phyloP scores from a whole-genome alignment of 2,329 filamentous ascomycete species.

The Fusarium burgessii region DNA sequence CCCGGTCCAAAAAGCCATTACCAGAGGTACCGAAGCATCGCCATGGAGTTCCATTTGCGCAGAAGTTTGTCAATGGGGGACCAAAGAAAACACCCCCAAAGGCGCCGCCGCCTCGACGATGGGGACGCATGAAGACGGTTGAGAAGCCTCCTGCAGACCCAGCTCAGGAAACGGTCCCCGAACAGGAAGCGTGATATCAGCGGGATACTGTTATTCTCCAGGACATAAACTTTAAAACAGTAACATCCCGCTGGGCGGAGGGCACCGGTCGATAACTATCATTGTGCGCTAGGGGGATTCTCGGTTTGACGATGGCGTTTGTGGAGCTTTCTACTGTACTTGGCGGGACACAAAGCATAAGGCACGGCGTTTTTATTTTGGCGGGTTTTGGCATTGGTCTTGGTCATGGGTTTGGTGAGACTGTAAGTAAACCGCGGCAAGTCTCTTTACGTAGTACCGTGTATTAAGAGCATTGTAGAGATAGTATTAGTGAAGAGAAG shows the following conservation, averaged over 20 bases:
- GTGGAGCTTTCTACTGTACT: constrained; percentile 36
- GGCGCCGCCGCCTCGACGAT: constrained; percentile 60
- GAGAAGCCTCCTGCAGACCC: constrained; percentile 49
- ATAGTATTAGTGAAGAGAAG: constrained; percentile 15
- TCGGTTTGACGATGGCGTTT: constrained; percentile 37
- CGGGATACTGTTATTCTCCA: background rate
- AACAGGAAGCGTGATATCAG: constrained; percentile 23
- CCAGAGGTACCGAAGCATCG: constrained; percentile 69
- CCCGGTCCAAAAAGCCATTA: constrained; percentile 60
- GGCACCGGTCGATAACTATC: constrained; percentile 10
- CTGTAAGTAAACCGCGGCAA: constrained; percentile 19
- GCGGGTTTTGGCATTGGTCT: constrained; percentile 4
- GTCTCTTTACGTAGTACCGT: constrained; percentile 9
- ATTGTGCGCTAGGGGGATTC: constrained; percentile 14
- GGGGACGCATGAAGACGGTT: constrained; percentile 56
- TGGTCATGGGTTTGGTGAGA: constrained; percentile 17
- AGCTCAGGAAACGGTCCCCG: constrained; percentile 38
- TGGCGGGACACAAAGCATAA: constrained; percentile 38
- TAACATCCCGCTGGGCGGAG: constrained; percentile 12
- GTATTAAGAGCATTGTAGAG: constrained; percentile 6
- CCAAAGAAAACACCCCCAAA: constrained; percentile 59
- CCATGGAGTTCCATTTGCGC: constrained; percentile 62
- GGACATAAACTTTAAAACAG: constrained; percentile 7
- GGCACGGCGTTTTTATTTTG: constrained; percentile 34
- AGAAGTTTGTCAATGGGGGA: constrained; percentile 46